Conservation (phyloP, 2,329 filamentous ascomycete species). For the Mariannaea elegans region DNA sequence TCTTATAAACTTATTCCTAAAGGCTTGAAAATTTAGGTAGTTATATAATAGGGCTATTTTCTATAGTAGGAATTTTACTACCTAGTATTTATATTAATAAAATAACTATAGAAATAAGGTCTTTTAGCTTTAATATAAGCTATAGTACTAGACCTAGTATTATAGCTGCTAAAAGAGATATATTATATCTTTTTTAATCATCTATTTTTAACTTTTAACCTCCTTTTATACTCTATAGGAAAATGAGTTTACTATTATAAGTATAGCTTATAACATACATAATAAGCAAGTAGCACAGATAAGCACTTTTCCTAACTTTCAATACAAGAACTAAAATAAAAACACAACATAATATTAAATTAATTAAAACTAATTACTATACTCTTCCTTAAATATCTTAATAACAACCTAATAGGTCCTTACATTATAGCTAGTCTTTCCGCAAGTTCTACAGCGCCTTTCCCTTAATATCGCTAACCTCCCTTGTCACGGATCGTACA, state of each 20-base stretch:
- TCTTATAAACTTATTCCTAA: slow-evolving; percentile 2
- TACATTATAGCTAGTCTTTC: too few relatives aligned
- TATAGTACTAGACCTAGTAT: slow-evolving; percentile 27
- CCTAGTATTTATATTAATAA: too few relatives aligned
- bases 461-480: too few relatives aligned
- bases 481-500: too few relatives aligned
- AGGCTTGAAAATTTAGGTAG: slow-evolving; percentile 24
- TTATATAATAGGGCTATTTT: slow-evolving; percentile 21
- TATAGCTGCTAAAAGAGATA: slow-evolving; percentile 14
- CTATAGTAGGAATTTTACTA: slow-evolving; percentile 16
- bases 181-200: slow-evolving; percentile 30
- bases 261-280: slow-evolving; percentile 18
- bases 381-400: too few relatives aligned
- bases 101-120: neutral
- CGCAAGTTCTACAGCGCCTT: too few relatives aligned
- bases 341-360: too few relatives aligned
- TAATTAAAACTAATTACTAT: too few relatives aligned
- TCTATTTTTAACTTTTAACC: slow-evolving; percentile 20
- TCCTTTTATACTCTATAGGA: slow-evolving; percentile 17
- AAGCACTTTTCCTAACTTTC: too few relatives aligned
- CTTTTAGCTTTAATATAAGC: slow-evolving; percentile 13
- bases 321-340: too few relatives aligned
- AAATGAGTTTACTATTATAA: slow-evolving; percentile 10
- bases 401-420: too few relatives aligned
- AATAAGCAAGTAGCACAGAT: too few relatives aligned